Conservation (phyloP, 202 grass and related monocot genomes). For the Schoenoplectus tabernaemontani region DNA sequence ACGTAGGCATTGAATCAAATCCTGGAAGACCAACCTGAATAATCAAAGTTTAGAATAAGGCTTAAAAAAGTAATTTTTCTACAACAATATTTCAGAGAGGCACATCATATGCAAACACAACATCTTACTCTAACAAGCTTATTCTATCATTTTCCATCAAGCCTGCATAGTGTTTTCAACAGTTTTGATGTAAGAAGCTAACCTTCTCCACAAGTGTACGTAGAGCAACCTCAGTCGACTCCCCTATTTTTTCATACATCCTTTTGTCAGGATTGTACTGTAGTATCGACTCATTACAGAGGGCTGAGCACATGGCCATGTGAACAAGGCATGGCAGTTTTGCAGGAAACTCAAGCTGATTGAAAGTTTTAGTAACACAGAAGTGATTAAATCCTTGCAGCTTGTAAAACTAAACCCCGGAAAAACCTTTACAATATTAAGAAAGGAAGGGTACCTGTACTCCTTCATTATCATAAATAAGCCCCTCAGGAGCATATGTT, state of each 20-base stretch:
- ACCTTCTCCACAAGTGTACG: constrained; percentile 97
- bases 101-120: constrained; percentile 6
- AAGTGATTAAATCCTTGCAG: constrained; percentile 14
- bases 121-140: background rate
- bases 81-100: background rate
- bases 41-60: constrained; percentile 9
- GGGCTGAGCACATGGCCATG: constrained; percentile 96
- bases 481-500: constrained; percentile 92
- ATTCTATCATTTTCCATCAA: constrained; percentile 3
- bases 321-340: constrained; percentile 95
- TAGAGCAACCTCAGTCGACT: constrained; percentile 97
- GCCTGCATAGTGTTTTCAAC: background rate
- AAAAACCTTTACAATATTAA: constrained; percentile 16
- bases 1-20: constrained; percentile 98
- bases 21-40: constrained; percentile 95
- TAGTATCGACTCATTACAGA: constrained; percentile 94
- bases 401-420: background rate
- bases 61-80: background rate
- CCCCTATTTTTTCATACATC: constrained; percentile 95
- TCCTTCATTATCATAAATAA: constrained; percentile 77
- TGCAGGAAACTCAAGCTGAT: constrained; percentile 90
- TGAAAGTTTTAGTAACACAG: constrained; percentile 21
- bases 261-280: constrained; percentile 97
- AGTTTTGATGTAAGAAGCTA: constrained; percentile 17
- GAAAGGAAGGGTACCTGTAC: constrained; percentile 48